A percentile compares a stretch with the other conserved stretches of the same genome.
Evolutionary conservation across 257 asterid species (phyloP).

Genomic region (Salvia miltiorrhiza): DNA sequence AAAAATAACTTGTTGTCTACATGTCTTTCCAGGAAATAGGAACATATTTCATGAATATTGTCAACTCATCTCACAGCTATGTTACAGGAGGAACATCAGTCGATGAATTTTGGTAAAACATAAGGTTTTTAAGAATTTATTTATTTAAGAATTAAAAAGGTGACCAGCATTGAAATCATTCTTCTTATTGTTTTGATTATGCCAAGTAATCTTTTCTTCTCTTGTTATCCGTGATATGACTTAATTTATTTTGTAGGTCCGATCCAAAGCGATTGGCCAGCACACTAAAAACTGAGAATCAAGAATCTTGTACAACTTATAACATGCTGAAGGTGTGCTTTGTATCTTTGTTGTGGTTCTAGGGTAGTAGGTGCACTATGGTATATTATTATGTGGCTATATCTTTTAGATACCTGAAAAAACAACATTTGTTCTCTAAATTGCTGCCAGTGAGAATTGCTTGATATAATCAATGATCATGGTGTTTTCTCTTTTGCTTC

Average conservation of each 20-base stretch:
- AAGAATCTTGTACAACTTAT: slow-evolving; percentile 93
- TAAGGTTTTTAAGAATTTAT: neutral
- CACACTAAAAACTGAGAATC: slow-evolving; percentile 61
- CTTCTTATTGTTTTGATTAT: neutral
- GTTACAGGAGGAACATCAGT: slow-evolving; percentile 97
- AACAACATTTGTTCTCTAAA: neutral
- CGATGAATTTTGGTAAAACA: slow-evolving; percentile 65
- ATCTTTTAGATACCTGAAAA: neutral
- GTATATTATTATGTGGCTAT: neutral
- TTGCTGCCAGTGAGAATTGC: neutral
- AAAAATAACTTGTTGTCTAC: slow-evolving; percentile 4
- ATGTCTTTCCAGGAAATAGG: slow-evolving; percentile 65
- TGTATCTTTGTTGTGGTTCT: neutral
- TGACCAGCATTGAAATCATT: neutral
- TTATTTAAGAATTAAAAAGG: neutral
- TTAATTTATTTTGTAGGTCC: slow-evolving; percentile 42
- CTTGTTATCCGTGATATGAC: slow-evolving; percentile 1
- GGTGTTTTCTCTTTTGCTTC: slow-evolving; percentile 9
- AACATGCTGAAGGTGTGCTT: slow-evolving; percentile 86
- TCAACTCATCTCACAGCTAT: slow-evolving; percentile 85
- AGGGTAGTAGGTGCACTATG: neutral
- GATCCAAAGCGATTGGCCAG: slow-evolving; percentile 79
- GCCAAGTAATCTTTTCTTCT: neutral
- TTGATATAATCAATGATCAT: slow-evolving; percentile 4
- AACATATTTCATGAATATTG: slow-evolving; percentile 63